A percentile compares a stretch with the other conserved stretches of the same genome.
Conservation (phyloP, 2,329 filamentous ascomycete genomes). For the Cryphonectria nitschkei region DNA sequence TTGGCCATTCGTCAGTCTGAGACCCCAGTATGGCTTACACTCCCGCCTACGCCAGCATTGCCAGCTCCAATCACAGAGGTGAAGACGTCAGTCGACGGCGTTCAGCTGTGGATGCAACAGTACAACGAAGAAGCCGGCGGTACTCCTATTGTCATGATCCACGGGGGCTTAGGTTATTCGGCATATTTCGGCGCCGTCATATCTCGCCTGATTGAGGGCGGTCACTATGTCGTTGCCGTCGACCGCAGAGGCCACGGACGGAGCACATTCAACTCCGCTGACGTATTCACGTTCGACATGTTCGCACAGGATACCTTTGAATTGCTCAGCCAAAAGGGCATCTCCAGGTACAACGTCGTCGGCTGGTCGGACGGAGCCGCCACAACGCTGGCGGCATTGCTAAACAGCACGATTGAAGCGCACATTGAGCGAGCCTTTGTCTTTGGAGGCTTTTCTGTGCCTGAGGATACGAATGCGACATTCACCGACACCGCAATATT, state of each 20-base stretch:
- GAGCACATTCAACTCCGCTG: constrained; percentile 41
- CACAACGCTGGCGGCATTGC: constrained; percentile 42
- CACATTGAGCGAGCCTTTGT: constrained; percentile 46
- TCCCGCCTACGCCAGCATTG: constrained; percentile 1
- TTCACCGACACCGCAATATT: constrained; percentile 41
- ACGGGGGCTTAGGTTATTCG: constrained; percentile 48
- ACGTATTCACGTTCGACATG: constrained; percentile 44
- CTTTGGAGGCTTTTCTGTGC: constrained; percentile 41
- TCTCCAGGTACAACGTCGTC: constrained; percentile 40
- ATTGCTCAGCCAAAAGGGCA: constrained; percentile 36
- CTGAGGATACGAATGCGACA: constrained; percentile 41
- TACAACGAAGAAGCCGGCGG: constrained; percentile 32
- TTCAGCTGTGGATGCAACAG: constrained; percentile 5
- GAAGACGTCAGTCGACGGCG: not conserved
- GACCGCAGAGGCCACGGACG: constrained; percentile 49
- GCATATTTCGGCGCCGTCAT: constrained; percentile 47
- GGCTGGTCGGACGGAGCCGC: constrained; percentile 48
- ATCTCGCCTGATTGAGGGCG: constrained; percentile 37
- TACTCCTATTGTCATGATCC: constrained; percentile 44
- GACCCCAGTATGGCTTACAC: not conserved
- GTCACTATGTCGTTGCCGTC: constrained; percentile 45
- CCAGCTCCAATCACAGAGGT: not conserved
- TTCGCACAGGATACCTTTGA: constrained; percentile 43
- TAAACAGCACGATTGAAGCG: constrained; percentile 37
- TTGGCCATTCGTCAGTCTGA: not conserved